Base-by-base conservation (phyloP, 2,329 filamentous ascomycete species). In the Raffaelea ambrosiae region DNA sequence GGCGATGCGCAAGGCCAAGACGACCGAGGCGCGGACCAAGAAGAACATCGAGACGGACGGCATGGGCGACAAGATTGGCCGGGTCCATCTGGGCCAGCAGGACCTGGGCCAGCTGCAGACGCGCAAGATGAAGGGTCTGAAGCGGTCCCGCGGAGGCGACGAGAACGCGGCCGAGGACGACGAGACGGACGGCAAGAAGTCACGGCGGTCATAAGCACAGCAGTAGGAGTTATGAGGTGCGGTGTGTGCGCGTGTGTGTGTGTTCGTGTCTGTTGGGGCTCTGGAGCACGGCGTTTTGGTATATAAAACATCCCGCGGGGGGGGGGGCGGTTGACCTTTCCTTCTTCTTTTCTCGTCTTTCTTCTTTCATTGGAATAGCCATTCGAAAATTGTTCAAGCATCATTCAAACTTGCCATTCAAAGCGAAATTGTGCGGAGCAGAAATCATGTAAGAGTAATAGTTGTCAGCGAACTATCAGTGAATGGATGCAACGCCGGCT, bases 91-190 rank as follows among this genome's bases (percentile, higher is more conserved):
- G 51, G 88, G 86, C 61, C 88, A 84, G 71, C 89, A 96, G 69
- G 89, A 98, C 69, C 76, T 98, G 50, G 76, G 74, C 61, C 79
- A 85, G 58, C 67, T 98, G 66, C 93, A 98, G 74, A 94, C 90
- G 46, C 83, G 93, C 62, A 98, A 98, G 81, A 97, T 98, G 90
- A 98, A 98, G 81, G 93, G 90, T 56, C 68, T 98, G 57, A 98
- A 97, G 79, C 77, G 93, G 55, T 81, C 77, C 54, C 79, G 88
- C 47, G 82, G 76, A 45, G 72, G 69, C 4, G 70, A 59, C 14
- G 35, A 38, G 8, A 19, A 19, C 35, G 31, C 16, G 31, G 9
- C 31, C n/a, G 14, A 70, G 50, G 66, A 60, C 39, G 72, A 74
- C 45, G 73, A 68, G 49, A 71, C 70, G 56, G 68, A 72, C 49